Conservation (phyloP, 2,329 filamentous ascomycete species). For the Neurospora sp. region DNA sequence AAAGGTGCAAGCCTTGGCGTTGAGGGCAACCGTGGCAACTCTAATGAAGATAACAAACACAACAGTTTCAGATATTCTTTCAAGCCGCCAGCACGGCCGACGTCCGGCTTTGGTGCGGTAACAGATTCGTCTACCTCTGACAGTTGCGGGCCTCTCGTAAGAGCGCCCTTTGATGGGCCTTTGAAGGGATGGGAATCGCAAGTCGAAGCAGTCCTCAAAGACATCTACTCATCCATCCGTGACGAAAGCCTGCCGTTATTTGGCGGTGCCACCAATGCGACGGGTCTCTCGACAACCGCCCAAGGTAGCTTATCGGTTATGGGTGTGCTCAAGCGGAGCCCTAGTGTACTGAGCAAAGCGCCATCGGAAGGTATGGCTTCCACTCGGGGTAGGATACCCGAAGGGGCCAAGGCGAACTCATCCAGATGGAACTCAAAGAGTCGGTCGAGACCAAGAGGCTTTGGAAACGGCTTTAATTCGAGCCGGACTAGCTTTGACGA, state of each 20-base stretch:
- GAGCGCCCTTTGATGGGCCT: slow-evolving; percentile 62
- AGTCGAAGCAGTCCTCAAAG: slow-evolving; percentile 82
- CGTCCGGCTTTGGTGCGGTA: slow-evolving; percentile 30
- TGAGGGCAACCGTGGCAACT: slow-evolving; percentile 24
- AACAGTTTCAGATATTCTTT: slow-evolving; percentile 39
- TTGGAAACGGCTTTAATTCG: slow-evolving; percentile 74
- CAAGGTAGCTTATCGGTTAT: slow-evolving; percentile 64
- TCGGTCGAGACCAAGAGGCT: slow-evolving; percentile 66
- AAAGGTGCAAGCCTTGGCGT: slow-evolving; percentile 22
- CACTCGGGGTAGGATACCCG: slow-evolving; percentile 58
- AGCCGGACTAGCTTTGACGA: slow-evolving; percentile 94
- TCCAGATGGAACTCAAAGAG: slow-evolving; percentile 79
- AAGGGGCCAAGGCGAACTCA: slow-evolving; percentile 41
- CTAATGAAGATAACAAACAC: slow-evolving; percentile 29
- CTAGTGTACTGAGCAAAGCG: slow-evolving; percentile 86
- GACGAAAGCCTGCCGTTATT: slow-evolving; percentile 80
- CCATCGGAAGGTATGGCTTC: slow-evolving; percentile 72
- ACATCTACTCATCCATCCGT: slow-evolving; percentile 84
- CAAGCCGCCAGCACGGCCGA: slow-evolving; percentile 37
- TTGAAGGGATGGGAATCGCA: slow-evolving; percentile 79
- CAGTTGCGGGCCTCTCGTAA: slow-evolving; percentile 68
- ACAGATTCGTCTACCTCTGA: slow-evolving; percentile 31
- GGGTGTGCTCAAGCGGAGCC: slow-evolving; percentile 70
- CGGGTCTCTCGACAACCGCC: slow-evolving; percentile 28
- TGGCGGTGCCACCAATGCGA: slow-evolving; percentile 46